These are phyloP conservation scores for Gnaphalium uliginosum DNA, from an alignment of 129 eudicot genomes.

Conservation along the genomic window DNA sequence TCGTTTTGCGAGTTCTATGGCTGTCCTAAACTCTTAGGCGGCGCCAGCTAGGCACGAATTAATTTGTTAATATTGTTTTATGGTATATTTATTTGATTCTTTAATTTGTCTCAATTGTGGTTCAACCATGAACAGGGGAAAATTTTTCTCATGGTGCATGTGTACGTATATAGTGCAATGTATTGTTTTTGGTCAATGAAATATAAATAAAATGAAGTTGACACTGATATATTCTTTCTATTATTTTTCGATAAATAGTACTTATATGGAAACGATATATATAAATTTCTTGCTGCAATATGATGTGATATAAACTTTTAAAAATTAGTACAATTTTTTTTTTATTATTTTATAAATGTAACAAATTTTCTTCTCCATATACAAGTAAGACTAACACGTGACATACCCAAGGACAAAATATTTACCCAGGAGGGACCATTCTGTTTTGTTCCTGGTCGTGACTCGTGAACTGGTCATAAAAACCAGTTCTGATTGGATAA, in stretches of 20 bases:
- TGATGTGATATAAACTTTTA: no score
- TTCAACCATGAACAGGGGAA: no score
- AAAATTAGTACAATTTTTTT: no score
- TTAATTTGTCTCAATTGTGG: no score
- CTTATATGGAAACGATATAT: no score
- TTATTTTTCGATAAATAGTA: no score
- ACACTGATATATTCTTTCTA: no score
- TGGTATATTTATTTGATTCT: not conserved
- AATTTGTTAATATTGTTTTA: not conserved
- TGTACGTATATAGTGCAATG: not conserved
- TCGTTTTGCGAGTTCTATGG: slow-evolving; percentile 50
- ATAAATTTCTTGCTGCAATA: no score
- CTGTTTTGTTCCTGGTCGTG: not conserved
- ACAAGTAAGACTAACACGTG: not conserved
- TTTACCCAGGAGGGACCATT: not conserved
- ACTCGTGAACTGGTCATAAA: not conserved
- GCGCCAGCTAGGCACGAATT: slow-evolving; percentile 2
- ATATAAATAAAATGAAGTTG: no score
- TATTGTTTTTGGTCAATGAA: no score
- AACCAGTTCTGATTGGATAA: not conserved
- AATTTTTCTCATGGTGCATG: no score
- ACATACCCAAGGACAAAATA: not conserved
- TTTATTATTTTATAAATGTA: no score
- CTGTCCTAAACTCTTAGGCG: slow-evolving; percentile 35
- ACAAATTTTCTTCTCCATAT: not conserved